Percentiles rank a stretch among this genome's conserved stretches.
Conservation (phyloP, 441 rosid species). For the Capsella rubella region DNA sequence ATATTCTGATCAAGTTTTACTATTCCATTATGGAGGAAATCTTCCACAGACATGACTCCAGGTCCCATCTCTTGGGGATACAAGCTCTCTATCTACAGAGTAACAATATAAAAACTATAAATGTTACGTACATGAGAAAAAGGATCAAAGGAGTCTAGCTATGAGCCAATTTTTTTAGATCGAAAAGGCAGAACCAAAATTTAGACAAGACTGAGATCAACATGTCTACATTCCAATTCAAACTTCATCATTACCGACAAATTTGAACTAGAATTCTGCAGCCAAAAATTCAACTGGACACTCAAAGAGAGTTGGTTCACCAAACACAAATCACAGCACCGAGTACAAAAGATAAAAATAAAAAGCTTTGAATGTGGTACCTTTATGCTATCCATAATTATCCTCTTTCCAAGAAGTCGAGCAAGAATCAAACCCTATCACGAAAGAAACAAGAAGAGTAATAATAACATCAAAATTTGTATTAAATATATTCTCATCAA, state of each 20-base stretch:
- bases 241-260: background rate
- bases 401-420: constrained; percentile 80
- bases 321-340: constrained; percentile 1
- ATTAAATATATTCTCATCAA: background rate
- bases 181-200: constrained; percentile 1
- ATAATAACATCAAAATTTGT: constrained; percentile 9
- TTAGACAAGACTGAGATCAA: background rate
- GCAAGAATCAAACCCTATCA: constrained; percentile 89
- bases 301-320: constrained; percentile 9
- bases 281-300: constrained; percentile 11
- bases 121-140: constrained; percentile 25
- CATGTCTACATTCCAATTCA: constrained; percentile 14
- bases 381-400: constrained; percentile 73
- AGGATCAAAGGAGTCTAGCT: constrained; percentile 2
- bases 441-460: constrained; percentile 35
- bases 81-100: constrained; percentile 83
- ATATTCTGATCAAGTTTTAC: constrained; percentile 68
- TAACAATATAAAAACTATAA: constrained; percentile 35
- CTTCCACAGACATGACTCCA: constrained; percentile 69
- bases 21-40: constrained; percentile 67
- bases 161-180: background rate
- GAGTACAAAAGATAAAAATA: background rate
- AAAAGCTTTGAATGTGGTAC: constrained; percentile 44
- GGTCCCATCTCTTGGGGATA: constrained; percentile 87
- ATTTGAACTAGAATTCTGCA: background rate